A percentile compares a stretch with the other conserved stretches of the same genome.
Evolutionary conservation across 495 filamentous ascomycete genomes (phyloP).

Genomic region (Melanomma pulvis-pyrius): DNA sequence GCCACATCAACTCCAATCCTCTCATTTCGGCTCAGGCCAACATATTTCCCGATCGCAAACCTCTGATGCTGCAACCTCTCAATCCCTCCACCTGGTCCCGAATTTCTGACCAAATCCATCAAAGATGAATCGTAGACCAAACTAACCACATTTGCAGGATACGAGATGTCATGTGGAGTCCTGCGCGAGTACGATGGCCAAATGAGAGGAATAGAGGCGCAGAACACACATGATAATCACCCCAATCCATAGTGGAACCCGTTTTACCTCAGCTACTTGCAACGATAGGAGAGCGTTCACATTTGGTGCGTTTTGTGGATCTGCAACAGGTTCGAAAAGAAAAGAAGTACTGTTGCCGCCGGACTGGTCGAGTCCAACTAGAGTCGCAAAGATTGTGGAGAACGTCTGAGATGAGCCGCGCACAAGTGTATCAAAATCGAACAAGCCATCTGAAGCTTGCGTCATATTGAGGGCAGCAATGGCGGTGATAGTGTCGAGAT

Average conservation of each 20-base stretch:
- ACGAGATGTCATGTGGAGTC: not conserved
- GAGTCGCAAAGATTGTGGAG: not conserved
- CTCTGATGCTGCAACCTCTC: not conserved
- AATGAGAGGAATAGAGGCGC: not conserved
- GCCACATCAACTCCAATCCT: constrained; percentile 1
- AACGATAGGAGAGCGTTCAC: not conserved
- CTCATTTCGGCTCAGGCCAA: not conserved
- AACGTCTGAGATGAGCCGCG: not conserved
- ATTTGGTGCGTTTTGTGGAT: not conserved
- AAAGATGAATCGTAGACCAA: not conserved
- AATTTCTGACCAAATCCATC: not conserved
- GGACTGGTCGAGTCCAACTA: not conserved
- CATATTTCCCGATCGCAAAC: not conserved
- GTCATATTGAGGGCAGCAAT: not conserved
- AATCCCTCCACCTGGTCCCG: not conserved
- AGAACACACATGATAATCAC: not conserved
- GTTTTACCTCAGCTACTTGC: not conserved
- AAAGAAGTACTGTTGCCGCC: not conserved
- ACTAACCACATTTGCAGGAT: constrained; percentile 7
- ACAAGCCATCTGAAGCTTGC: not conserved
- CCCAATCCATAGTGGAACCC: not conserved
- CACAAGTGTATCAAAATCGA: not conserved
- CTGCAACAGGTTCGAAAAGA: not conserved
- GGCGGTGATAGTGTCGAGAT: not conserved
- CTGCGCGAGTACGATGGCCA: not conserved